Evolutionary conservation across 1,284 basidiomycete genomes (phyloP).

Genomic region (Boletellus deceptivus): DNA sequence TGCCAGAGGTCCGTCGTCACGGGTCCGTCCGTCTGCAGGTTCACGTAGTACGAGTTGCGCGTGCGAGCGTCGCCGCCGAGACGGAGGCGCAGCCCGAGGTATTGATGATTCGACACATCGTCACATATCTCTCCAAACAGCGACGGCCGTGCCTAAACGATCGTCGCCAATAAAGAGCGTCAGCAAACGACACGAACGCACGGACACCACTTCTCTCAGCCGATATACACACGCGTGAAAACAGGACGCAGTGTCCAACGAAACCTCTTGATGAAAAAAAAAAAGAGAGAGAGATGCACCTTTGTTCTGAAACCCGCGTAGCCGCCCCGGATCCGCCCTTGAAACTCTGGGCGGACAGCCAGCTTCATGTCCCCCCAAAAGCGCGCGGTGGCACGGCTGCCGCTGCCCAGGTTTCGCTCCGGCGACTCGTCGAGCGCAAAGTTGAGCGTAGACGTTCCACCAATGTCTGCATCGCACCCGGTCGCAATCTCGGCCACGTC

Average conservation of each 20-base stretch:
- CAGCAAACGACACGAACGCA: too few relatives aligned
- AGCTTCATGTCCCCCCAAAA: constrained; percentile 79
- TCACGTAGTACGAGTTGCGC: constrained; percentile 81
- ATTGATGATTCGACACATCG: constrained; percentile 77
- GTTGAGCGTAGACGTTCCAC: constrained; percentile 75
- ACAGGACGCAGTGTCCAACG: too few relatives aligned
- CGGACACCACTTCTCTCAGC: too few relatives aligned
- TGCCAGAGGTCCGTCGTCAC: constrained; percentile 85
- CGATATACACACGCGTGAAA: too few relatives aligned
- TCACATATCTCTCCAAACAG: constrained; percentile 81
- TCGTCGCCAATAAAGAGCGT: too few relatives aligned
- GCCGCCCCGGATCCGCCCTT: constrained; percentile 64
- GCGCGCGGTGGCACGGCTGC: constrained; percentile 48
- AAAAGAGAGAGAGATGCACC: constrained; percentile 37
- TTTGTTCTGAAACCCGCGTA: constrained; percentile 87
- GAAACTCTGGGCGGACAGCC: constrained; percentile 57
- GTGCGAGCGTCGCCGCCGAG: constrained; percentile 68
- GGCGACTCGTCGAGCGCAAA: constrained; percentile 58
- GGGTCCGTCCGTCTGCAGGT: constrained; percentile 83
- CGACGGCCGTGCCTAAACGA: constrained; percentile 55
- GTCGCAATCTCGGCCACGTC: constrained; percentile 64
- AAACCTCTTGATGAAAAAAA: neutral
- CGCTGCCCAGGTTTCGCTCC: constrained; percentile 40
- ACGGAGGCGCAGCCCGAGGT: constrained; percentile 75
- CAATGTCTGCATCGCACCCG: constrained; percentile 83